Conservation (phyloP, 164 flowering plant species). For the Kalanchoe fedtschenkoi region DNA sequence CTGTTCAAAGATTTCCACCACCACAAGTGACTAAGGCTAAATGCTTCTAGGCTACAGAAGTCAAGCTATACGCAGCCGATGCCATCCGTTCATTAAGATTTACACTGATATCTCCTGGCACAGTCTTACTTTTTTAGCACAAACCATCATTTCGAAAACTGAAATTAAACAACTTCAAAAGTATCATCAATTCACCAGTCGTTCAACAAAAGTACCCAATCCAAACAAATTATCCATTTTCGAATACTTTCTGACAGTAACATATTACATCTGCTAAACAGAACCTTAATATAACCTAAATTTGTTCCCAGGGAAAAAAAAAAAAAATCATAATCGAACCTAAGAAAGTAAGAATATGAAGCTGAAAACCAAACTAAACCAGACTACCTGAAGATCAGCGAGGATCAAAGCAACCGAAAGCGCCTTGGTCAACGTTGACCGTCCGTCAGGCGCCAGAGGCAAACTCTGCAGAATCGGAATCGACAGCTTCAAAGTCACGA, state of each 20-base stretch:
- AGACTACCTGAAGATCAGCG: constrained; percentile 80
- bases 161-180: too few relatives aligned
- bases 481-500: constrained; percentile 67
- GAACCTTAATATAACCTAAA: background rate
- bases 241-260: background rate
- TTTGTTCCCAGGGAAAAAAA: background rate
- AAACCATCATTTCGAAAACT: too few relatives aligned
- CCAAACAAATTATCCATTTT: background rate
- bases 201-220: background rate
- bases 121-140: too few relatives aligned
- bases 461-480: constrained; percentile 64
- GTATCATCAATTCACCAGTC: background rate
- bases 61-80: too few relatives aligned
- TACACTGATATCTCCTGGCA: too few relatives aligned
- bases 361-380: background rate
- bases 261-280: background rate
- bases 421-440: constrained; percentile 68
- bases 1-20: too few relatives aligned
- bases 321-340: background rate
- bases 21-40: too few relatives aligned
- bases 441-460: constrained; percentile 54
- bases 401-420: constrained; percentile 60
- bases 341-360: background rate
- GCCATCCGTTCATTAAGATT: too few relatives aligned
- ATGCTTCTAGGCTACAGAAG: too few relatives aligned